A percentile compares a stretch with the other conserved stretches of the same genome.
These are phyloP conservation scores for Ceratobasidium sp. DNA, from an alignment of 1,284 basidiomycete species.

Conservation along the genomic window DNA sequence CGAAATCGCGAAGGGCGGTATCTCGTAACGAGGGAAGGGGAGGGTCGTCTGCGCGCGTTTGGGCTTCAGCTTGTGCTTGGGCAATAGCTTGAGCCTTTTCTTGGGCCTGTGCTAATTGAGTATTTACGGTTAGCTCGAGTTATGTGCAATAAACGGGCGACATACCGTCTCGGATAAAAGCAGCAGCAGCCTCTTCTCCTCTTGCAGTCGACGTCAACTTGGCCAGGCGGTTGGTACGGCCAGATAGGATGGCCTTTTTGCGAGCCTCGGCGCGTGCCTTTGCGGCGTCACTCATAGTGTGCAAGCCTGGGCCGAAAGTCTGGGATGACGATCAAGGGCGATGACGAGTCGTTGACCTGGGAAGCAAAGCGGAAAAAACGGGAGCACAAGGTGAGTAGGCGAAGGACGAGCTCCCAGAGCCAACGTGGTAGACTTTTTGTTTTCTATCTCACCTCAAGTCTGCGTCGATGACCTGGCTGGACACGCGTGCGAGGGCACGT, in stretches of 20 bases:
- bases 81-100: slow-evolving; percentile 50
- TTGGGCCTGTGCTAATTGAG: slow-evolving; percentile 46
- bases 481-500: slow-evolving; percentile 34
- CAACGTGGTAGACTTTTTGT: slow-evolving; percentile 29
- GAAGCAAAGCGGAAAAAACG: background rate
- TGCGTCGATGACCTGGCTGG: slow-evolving; percentile 42
- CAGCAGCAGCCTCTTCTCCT: slow-evolving; percentile 73
- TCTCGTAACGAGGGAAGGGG: slow-evolving; percentile 59
- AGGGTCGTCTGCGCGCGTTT: slow-evolving; percentile 56
- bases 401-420: background rate
- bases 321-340: slow-evolving; percentile 20
- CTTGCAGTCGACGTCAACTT: slow-evolving; percentile 80
- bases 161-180: slow-evolving; percentile 68
- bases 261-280: slow-evolving; percentile 69
- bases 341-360: background rate
- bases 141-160: slow-evolving; percentile 3
- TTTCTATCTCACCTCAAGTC: slow-evolving; percentile 26
- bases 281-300: slow-evolving; percentile 43
- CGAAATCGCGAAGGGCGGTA: slow-evolving; percentile 63
- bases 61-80: slow-evolving; percentile 31
- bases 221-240: slow-evolving; percentile 77
- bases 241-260: slow-evolving; percentile 76
- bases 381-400: slow-evolving; percentile 4
- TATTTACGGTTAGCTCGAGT: slow-evolving; percentile 34
- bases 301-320: slow-evolving; percentile 21